These are phyloP conservation scores for Atkinsonella texensis DNA, from an alignment of 2,329 filamentous ascomycete genomes.

Conservation along the genomic window DNA sequence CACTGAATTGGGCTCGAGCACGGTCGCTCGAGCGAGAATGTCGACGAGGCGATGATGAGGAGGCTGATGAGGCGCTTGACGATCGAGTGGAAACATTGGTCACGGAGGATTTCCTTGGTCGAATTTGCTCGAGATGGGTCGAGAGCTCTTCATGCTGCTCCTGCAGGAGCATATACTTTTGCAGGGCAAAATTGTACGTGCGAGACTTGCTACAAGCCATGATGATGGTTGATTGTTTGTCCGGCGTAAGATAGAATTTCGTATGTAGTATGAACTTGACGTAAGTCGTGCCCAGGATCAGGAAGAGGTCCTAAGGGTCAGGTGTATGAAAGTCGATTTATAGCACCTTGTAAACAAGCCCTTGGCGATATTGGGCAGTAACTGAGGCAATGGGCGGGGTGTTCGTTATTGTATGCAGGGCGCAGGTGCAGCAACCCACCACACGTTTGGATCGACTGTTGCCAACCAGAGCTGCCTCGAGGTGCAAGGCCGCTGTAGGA, in stretches of 20 bases:
- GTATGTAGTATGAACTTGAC: background rate
- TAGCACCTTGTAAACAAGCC: slow-evolving; percentile 4
- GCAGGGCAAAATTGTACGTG: slow-evolving; percentile 35
- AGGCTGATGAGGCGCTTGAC: slow-evolving; percentile 47
- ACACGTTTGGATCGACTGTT: slow-evolving; percentile 1
- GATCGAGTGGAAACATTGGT: slow-evolving; percentile 26
- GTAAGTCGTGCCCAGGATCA: background rate
- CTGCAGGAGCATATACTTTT: slow-evolving; percentile 41
- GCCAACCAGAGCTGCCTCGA: slow-evolving; percentile 6
- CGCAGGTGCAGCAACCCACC: slow-evolving; percentile 5
- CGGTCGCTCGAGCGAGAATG: slow-evolving; percentile 23
- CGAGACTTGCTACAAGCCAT: slow-evolving; percentile 18
- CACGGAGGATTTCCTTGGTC: slow-evolving; percentile 23
- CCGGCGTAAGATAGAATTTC: background rate
- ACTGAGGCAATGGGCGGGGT: background rate
- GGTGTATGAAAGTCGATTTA: slow-evolving; percentile 5
- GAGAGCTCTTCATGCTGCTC: slow-evolving; percentile 42
- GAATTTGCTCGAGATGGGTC: slow-evolving; percentile 39
- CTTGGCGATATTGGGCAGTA: slow-evolving; percentile 4
- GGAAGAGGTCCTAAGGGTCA: background rate
- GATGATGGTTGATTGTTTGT: slow-evolving; percentile 6
- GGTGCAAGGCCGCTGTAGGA: background rate
- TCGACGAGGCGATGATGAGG: slow-evolving; percentile 36
- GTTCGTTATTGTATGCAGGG: slow-evolving; percentile 2
- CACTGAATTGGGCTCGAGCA: slow-evolving; percentile 20